phyloP scores from a whole-genome alignment of 345 rosid species.

The Syzygium grande region DNA sequence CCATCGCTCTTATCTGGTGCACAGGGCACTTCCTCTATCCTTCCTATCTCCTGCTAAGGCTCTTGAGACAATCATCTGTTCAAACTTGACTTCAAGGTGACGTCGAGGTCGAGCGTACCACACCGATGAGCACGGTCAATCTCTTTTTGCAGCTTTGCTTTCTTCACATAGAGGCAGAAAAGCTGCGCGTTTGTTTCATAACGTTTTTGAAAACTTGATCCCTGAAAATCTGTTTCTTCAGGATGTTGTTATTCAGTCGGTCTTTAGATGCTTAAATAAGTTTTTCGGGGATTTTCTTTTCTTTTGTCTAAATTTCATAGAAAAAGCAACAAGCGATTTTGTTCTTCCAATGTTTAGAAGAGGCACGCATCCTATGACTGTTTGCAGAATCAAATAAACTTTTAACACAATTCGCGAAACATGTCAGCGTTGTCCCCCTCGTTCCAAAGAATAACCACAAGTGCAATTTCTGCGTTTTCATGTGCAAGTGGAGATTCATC shows the following conservation, averaged over 20 bases:
- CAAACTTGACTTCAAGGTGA: neutral
- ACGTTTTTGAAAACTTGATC: neutral
- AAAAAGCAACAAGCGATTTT: neutral
- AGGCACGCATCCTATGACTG: neutral
- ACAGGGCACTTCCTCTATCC: neutral
- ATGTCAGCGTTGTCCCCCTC: neutral
- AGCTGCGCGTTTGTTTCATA: neutral
- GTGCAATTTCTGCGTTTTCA: neutral
- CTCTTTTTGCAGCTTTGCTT: neutral
- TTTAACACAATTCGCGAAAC: fast-evolving
- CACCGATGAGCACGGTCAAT: neutral
- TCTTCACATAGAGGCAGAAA: neutral
- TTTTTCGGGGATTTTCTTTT: neutral
- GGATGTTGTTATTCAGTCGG: neutral
- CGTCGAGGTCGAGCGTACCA: neutral
- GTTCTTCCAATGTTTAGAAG: neutral
- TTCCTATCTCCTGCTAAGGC: neutral
- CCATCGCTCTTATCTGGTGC: neutral
- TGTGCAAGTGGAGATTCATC: neutral
- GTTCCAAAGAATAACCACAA: neutral
- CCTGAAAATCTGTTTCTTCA: neutral
- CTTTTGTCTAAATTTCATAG: neutral
- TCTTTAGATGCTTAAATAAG: neutral
- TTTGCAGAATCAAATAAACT: neutral
- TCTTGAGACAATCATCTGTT: neutral